Evolutionary conservation across 1,139 yeast genomes (phyloP).

Genomic region (Sugiyamaella novakii): DNA sequence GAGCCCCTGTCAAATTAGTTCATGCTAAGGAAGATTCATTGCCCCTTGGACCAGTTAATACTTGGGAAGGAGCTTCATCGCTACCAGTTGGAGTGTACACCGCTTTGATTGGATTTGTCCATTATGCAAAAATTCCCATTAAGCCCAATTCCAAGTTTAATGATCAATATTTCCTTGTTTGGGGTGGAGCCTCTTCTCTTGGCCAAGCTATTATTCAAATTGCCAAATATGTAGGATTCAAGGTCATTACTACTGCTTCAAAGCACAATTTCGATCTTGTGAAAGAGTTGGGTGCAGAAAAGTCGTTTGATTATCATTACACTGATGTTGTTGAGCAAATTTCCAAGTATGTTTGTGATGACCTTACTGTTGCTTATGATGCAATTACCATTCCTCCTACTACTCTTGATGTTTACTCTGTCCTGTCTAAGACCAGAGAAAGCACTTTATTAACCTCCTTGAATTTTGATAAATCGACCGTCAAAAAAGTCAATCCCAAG

Average conservation of each 20-base stretch:
- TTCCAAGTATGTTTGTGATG: conserved; percentile 45
- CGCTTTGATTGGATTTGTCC: conserved; percentile 25
- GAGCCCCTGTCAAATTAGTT: conserved; percentile 6
- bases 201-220: conserved; percentile 59
- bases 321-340: conserved; percentile 55
- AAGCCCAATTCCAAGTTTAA: conserved; percentile 20
- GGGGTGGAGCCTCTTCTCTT: conserved; percentile 65
- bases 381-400: conserved; percentile 47
- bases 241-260: conserved; percentile 58
- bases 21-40: conserved; percentile 21
- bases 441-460: conserved; percentile 19
- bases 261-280: conserved; percentile 49
- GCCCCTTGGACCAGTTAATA: conserved; percentile 46
- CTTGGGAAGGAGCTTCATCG: conserved; percentile 66
- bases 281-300: conserved; percentile 60
- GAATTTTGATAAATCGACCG: conserved; percentile 30
- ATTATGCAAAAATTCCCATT: conserved; percentile 27
- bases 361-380: conserved; percentile 57
- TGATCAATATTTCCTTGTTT: conserved; percentile 47
- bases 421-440: conserved; percentile 17
- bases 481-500: conserved; percentile 31
- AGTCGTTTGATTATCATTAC: conserved; percentile 61
- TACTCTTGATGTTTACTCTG: conserved; percentile 9
- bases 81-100: conserved; percentile 47
- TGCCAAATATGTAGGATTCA: conserved; percentile 54